Conservation (phyloP, 176 grass and related monocot genomes). For the Ensete glaucum region DNA sequence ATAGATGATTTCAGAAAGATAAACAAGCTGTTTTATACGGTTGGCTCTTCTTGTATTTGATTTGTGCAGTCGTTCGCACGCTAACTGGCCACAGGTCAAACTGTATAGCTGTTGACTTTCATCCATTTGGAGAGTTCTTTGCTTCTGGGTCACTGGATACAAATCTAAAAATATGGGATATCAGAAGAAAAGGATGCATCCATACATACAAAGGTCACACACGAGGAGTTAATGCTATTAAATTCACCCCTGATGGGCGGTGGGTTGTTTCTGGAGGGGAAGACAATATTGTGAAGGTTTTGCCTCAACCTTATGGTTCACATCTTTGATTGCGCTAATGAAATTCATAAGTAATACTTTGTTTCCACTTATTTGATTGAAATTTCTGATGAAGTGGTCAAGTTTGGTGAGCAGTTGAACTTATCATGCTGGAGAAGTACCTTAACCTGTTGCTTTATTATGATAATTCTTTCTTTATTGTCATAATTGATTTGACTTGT, state of each 20-base stretch:
- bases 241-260: slow-evolving; percentile 80
- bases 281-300: slow-evolving; percentile 73
- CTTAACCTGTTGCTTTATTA: no score
- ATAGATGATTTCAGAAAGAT: slow-evolving; percentile 5
- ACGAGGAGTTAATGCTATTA: slow-evolving; percentile 62
- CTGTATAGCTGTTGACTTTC: slow-evolving; percentile 78
- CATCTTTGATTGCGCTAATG: not conserved
- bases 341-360: not conserved
- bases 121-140: slow-evolving; percentile 92
- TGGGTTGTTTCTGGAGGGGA: slow-evolving; percentile 89
- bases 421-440: no score
- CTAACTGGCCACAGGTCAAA: slow-evolving; percentile 88
- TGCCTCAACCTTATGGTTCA: not conserved
- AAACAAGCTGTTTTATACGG: slow-evolving; percentile 2
- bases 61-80: slow-evolving; percentile 59
- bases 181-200: slow-evolving; percentile 80
- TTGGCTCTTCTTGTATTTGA: slow-evolving; percentile 5
- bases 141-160: slow-evolving; percentile 85
- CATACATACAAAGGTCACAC: slow-evolving; percentile 92
- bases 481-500: not conserved
- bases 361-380: not conserved
- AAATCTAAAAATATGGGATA: slow-evolving; percentile 97
- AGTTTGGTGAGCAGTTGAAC: not conserved
- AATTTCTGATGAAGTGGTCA: not conserved
- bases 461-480: not conserved